Percentiles rank a stretch among this genome's conserved stretches.
These are phyloP conservation scores for Rosa persica DNA, from an alignment of 306 rosid species.

Conservation along the genomic window DNA sequence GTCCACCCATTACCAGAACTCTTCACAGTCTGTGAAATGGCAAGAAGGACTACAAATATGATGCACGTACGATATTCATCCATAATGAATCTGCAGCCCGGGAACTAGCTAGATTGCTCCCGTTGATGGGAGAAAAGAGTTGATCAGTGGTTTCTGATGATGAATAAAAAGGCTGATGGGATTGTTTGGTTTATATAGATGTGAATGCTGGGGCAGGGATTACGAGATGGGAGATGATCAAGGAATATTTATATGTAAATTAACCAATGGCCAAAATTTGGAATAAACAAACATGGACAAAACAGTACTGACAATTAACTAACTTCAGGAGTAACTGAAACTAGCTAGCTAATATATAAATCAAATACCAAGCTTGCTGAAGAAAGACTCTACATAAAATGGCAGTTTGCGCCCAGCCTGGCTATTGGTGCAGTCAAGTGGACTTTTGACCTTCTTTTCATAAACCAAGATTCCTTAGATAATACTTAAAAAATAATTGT, in stretches of 20 bases:
- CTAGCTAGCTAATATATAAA: background rate
- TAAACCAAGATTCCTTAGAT: background rate
- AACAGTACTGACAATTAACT: background rate
- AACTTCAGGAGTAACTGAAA: background rate
- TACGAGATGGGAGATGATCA: background rate
- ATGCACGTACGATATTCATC: background rate
- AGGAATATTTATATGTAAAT: background rate
- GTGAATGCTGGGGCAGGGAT: background rate
- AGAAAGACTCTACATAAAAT: background rate
- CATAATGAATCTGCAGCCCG: background rate
- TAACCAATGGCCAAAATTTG: background rate
- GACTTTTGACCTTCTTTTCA: background rate
- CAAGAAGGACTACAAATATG: background rate
- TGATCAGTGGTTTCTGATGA: background rate
- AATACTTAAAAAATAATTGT: background rate
- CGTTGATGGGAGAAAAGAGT: background rate
- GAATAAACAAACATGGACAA: constrained; percentile 1
- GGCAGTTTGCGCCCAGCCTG: background rate
- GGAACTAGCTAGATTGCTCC: background rate
- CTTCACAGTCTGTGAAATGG: background rate
- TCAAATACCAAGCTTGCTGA: background rate
- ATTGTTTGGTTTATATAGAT: background rate
- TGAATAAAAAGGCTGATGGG: background rate
- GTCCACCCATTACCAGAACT: background rate
- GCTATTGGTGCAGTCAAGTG: background rate